Evolutionary conservation across 2,329 filamentous ascomycete genomes (phyloP).

Genomic region (Monosporascus ibericus): DNA sequence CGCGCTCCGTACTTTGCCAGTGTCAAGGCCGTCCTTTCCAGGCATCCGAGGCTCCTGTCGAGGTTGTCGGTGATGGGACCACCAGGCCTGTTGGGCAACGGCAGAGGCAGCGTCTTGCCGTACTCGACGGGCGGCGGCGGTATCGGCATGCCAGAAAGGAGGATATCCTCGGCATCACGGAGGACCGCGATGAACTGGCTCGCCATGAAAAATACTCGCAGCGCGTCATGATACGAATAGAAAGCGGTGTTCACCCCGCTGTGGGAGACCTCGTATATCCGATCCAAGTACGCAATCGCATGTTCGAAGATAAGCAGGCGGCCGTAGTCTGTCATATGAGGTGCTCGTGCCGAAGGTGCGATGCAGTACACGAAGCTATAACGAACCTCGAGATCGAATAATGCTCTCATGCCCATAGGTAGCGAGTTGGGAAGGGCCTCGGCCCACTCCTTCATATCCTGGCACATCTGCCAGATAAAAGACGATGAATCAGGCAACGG

Average conservation of each 20-base stretch:
- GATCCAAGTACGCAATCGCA: constrained; percentile 72
- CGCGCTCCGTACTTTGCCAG: constrained; percentile 51
- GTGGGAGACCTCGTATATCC: constrained; percentile 62
- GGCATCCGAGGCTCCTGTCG: constrained; percentile 48
- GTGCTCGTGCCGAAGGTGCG: constrained; percentile 70
- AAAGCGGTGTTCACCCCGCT: constrained; percentile 56
- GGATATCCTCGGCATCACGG: constrained; percentile 49
- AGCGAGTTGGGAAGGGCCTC: constrained; percentile 64
- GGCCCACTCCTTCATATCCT: constrained; percentile 75
- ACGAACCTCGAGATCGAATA: constrained; percentile 81
- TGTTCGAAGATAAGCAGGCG: constrained; percentile 82
- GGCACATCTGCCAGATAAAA: constrained; percentile 71
- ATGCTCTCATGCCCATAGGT: constrained; percentile 59
- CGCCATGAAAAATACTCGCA: constrained; percentile 73
- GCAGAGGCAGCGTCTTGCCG: constrained; percentile 44
- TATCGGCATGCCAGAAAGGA: constrained; percentile 44
- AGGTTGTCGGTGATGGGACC: constrained; percentile 42
- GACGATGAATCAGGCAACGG: constrained; percentile 62
- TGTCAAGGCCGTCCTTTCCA: constrained; percentile 48
- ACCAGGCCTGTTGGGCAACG: constrained; percentile 41
- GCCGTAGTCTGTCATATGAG: constrained; percentile 67
- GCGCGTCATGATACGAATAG: constrained; percentile 80
- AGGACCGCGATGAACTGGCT: constrained; percentile 58
- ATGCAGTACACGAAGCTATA: constrained; percentile 91
- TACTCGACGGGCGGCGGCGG: constrained; percentile 37